These are phyloP conservation scores for Cystobasidiaceae sp. DNA, from an alignment of 1,284 basidiomycete species.

Conservation along the genomic window DNA sequence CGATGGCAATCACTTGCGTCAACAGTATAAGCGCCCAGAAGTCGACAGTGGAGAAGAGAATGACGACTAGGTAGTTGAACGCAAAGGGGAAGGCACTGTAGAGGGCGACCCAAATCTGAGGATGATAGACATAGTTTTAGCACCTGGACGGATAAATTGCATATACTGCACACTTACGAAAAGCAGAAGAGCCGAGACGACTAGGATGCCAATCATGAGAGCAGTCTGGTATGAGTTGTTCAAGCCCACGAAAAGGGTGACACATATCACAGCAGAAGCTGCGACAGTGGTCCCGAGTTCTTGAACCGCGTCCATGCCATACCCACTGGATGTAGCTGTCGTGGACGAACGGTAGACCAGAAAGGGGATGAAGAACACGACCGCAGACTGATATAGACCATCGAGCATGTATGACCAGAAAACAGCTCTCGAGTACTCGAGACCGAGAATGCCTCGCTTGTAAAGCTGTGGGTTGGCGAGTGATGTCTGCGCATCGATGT, in stretches of 20 bases:
- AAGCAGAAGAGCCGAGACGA: conserved; percentile 72
- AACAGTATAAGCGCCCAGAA: conserved; percentile 78
- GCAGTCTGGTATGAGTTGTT: conserved; percentile 87
- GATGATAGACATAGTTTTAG: conserved; percentile 45
- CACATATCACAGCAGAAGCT: conserved; percentile 72
- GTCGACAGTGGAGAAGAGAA: conserved; percentile 68
- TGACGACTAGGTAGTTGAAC: conserved; percentile 49
- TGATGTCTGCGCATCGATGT: conserved; percentile 82
- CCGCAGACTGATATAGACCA: conserved; percentile 83
- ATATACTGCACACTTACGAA: conserved; percentile 29
- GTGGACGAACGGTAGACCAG: conserved; percentile 58
- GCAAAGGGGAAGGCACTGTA: conserved; percentile 55
- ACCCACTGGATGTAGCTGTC: conserved; percentile 34
- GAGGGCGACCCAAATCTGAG: conserved; percentile 67
- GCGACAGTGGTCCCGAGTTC: conserved; percentile 92
- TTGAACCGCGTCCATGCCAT: conserved; percentile 51
- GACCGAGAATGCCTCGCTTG: conserved; percentile 80
- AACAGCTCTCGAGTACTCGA: conserved; percentile 84
- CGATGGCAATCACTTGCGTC: conserved; percentile 63
- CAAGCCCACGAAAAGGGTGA: conserved; percentile 65
- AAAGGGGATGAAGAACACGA: conserved; percentile 87
- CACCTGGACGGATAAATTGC: not conserved
- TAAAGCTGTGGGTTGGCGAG: conserved; percentile 91
- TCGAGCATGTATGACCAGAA: conserved; percentile 96
- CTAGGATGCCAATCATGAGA: conserved; percentile 72